phyloP scores from a whole-genome alignment of 176 grass and related monocot species.

The Juncus inflexus region DNA sequence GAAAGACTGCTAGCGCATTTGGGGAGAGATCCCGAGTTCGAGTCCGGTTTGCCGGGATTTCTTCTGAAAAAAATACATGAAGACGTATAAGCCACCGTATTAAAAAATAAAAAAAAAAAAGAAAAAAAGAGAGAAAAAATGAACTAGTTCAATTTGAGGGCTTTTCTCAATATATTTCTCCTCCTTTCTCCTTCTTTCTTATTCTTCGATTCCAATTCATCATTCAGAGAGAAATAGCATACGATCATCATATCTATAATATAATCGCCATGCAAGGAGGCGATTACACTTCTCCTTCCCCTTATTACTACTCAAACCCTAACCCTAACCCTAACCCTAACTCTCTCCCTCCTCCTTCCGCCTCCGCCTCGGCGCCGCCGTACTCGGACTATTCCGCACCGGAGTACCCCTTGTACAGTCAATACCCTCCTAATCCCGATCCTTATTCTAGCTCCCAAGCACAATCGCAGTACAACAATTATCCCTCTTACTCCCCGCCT shows the following conservation, averaged over 20 bases:
- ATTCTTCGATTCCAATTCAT: too few relatives aligned
- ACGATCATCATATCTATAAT: constrained; percentile 5
- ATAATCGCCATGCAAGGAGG: constrained; percentile 2
- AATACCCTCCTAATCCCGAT: constrained; percentile 31
- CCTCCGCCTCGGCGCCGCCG: constrained; percentile 71
- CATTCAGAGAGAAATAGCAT: background rate
- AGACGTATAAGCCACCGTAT: too few relatives aligned
- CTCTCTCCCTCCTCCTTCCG: constrained; percentile 35
- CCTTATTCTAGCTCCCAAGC: constrained; percentile 43
- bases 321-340: constrained; percentile 22
- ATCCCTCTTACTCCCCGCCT: constrained; percentile 39
- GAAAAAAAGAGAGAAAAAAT: too few relatives aligned
- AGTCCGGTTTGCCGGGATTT: too few relatives aligned
- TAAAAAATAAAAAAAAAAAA: too few relatives aligned
- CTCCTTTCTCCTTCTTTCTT: background rate
- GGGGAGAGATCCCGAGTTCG: too few relatives aligned
- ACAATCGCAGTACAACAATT: constrained; percentile 38
- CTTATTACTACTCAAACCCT: constrained; percentile 23
- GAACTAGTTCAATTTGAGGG: too few relatives aligned
- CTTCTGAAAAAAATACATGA: too few relatives aligned
- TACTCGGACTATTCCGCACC: constrained; percentile 46
- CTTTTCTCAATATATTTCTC: too few relatives aligned
- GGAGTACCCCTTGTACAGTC: constrained; percentile 34
- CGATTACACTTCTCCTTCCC: constrained; percentile 18
- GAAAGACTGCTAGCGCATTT: too few relatives aligned